Evolutionary conservation across 495 filamentous ascomycete genomes (phyloP).

Genomic region (Bombardia bombarda): DNA sequence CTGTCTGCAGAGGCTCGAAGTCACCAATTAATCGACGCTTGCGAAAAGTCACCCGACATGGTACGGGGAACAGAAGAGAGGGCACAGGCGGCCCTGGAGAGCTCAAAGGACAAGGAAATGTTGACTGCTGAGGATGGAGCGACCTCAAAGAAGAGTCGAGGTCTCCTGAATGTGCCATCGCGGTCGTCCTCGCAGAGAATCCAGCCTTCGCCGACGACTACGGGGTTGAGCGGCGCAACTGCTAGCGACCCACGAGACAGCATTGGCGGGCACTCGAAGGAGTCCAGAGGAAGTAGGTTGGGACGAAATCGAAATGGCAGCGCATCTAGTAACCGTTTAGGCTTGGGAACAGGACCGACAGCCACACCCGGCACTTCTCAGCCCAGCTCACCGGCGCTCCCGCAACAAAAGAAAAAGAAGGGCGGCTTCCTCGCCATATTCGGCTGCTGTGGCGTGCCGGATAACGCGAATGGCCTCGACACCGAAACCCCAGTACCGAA

Average conservation of each 20-base stretch:
- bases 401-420: slow-evolving; percentile 51
- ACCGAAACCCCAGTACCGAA: slow-evolving; percentile 54
- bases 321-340: slow-evolving; percentile 44
- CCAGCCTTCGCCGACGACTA: slow-evolving; percentile 52
- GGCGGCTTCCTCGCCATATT: slow-evolving; percentile 64
- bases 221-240: slow-evolving; percentile 57
- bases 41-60: too few species aligned
- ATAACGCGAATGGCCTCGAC: slow-evolving; percentile 53
- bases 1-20: not conserved
- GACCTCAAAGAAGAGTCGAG: slow-evolving; percentile 47
- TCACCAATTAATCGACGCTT: too few species aligned
- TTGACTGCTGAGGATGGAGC: slow-evolving; percentile 33
- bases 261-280: slow-evolving; percentile 49
- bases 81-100: slow-evolving; percentile 28
- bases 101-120: slow-evolving; percentile 40
- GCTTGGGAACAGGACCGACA: slow-evolving; percentile 38
- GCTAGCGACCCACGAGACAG: slow-evolving; percentile 54
- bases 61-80: slow-evolving; percentile 28
- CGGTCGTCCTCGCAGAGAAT: slow-evolving; percentile 62
- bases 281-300: slow-evolving; percentile 63
- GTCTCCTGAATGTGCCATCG: slow-evolving; percentile 54
- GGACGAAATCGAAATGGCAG: slow-evolving; percentile 62
- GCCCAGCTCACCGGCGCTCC: slow-evolving; percentile 36
- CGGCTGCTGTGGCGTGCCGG: slow-evolving; percentile 68
- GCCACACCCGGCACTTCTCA: slow-evolving; percentile 38